Conservation (phyloP, 164 flowering plant species). For the Vitis rotundifolia region DNA sequence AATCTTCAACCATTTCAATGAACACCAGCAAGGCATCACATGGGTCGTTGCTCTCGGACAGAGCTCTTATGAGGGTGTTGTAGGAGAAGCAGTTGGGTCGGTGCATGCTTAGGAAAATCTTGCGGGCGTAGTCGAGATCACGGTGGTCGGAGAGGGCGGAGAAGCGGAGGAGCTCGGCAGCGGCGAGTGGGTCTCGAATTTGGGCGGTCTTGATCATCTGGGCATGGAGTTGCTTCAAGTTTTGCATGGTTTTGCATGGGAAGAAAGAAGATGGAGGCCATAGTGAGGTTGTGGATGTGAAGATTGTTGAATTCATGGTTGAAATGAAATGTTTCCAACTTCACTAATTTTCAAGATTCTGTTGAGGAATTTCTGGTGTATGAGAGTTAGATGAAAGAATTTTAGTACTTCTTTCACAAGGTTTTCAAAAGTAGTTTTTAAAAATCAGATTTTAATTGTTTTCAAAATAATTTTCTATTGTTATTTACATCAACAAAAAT, state of each 20-base stretch:
- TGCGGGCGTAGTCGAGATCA: slow-evolving; percentile 34
- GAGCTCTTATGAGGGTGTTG: slow-evolving; percentile 58
- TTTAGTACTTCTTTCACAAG: no score
- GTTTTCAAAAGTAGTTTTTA: no score
- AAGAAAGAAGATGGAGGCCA: slow-evolving; percentile 27
- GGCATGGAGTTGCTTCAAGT: slow-evolving; percentile 57
- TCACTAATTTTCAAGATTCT: no score
- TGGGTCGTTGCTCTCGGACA: slow-evolving; percentile 30
- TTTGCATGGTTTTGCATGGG: slow-evolving; percentile 44
- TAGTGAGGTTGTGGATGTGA: slow-evolving; percentile 14
- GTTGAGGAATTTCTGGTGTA: no score
- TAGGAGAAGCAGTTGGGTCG: slow-evolving; percentile 54
- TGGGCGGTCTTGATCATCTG: slow-evolving; percentile 49
- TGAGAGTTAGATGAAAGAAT: no score
- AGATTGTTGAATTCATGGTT: slow-evolving; percentile 12
- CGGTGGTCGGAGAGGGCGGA: slow-evolving; percentile 28
- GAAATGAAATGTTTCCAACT: neutral
- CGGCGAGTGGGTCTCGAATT: slow-evolving; percentile 49
- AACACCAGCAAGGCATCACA: slow-evolving; percentile 32
- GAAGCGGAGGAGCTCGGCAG: slow-evolving; percentile 48
- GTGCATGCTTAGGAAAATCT: slow-evolving; percentile 35
- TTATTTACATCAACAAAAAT: no score
- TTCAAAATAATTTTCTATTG: no score
- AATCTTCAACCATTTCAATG: slow-evolving; percentile 31
- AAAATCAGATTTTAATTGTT: no score